Percentiles rank a stretch among this genome's conserved stretches.
phyloP scores from a whole-genome alignment of 331 rosid species.

The Malus hybrid region DNA sequence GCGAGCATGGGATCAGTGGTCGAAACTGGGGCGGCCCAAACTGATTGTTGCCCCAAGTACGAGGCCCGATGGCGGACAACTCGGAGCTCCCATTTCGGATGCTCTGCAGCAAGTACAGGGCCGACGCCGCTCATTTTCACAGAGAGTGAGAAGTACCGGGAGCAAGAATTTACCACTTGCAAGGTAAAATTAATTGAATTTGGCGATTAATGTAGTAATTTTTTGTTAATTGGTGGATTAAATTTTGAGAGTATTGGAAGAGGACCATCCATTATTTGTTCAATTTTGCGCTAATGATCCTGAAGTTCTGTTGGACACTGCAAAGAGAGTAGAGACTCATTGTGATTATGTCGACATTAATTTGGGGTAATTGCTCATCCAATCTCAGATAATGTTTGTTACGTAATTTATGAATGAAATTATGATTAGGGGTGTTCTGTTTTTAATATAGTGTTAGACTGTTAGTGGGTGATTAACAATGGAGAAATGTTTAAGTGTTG shows the following conservation, averaged over 20 bases:
- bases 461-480: not conserved
- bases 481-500: not conserved
- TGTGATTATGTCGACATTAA: conserved; percentile 92
- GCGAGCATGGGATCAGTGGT: conserved; percentile 85
- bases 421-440: not conserved
- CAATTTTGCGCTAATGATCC: conserved; percentile 96
- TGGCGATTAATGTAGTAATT: not conserved
- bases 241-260: conserved; percentile 21
- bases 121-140: conserved; percentile 41
- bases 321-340: conserved; percentile 61
- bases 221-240: not conserved
- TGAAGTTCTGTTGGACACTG: conserved; percentile 65
- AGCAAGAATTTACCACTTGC: conserved; percentile 86
- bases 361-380: conserved; percentile 50
- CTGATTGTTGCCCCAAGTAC: conserved; percentile 61
- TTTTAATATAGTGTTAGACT: not conserved
- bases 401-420: not conserved
- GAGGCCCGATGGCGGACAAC: conserved; percentile 60
- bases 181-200: conserved; percentile 24
- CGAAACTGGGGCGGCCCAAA: conserved; percentile 69
- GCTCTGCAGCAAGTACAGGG: conserved; percentile 79
- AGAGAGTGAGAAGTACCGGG: conserved; percentile 71
- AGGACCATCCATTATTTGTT: conserved; percentile 76
- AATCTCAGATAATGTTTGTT: too few relatives aligned
- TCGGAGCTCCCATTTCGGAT: conserved; percentile 84